These are phyloP conservation scores for Calophaca sinica DNA, from an alignment of 306 rosid genomes.

Conservation along the genomic window DNA sequence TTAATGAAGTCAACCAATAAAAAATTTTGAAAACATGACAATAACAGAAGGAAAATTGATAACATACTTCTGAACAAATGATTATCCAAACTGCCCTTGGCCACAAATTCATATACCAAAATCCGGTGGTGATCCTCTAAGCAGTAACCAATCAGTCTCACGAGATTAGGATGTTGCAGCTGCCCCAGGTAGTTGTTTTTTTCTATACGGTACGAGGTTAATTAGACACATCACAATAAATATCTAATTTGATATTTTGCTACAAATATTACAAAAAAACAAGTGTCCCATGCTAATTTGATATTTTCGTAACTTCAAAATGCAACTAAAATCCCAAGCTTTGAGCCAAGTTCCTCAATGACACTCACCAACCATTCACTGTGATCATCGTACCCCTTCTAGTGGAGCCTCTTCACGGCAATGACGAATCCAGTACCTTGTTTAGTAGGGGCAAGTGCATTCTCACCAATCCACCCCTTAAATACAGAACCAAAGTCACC, in stretches of 20 bases:
- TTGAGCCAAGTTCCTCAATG: constrained; percentile 29
- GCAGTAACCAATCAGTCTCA: constrained; percentile 87
- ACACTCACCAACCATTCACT: constrained; percentile 94
- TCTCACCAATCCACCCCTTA: constrained; percentile 93
- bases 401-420: constrained; percentile 90
- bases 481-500: constrained; percentile 92
- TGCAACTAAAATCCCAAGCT: constrained; percentile 3
- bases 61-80: constrained; percentile 93
- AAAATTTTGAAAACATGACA: constrained; percentile 18
- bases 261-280: constrained; percentile 4
- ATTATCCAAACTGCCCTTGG: constrained; percentile 91
- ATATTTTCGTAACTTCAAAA: constrained; percentile 5
- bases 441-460: constrained; percentile 70
- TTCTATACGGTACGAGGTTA: constrained; percentile 60
- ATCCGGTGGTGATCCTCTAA: constrained; percentile 91
- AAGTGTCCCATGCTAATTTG: neutral
- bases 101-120: constrained; percentile 83
- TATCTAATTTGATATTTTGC: constrained; percentile 6
- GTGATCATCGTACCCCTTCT: constrained; percentile 90
- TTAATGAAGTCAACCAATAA: constrained; percentile 13
- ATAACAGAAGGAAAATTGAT: constrained; percentile 14
- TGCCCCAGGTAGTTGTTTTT: constrained; percentile 91
- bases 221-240: constrained; percentile 25
- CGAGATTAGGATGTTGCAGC: constrained; percentile 89
- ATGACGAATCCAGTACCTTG: constrained; percentile 94